Evolutionary conservation across 2,329 filamentous ascomycete species (phyloP).

Genomic region (Zymoseptoria ardabiliae): DNA sequence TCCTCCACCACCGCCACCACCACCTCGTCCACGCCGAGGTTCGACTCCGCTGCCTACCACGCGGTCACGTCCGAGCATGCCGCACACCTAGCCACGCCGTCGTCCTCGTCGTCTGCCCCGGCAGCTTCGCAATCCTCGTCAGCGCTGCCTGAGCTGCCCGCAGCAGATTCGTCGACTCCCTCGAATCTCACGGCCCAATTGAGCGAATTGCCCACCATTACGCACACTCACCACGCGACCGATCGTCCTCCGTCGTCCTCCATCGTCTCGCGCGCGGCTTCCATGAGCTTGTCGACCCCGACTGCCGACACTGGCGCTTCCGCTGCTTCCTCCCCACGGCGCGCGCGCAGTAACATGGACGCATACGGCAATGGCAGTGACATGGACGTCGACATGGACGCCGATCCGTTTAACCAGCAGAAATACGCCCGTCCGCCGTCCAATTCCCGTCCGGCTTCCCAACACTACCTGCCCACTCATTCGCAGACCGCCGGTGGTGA

Average conservation of each 20-base stretch:
- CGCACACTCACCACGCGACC: background rate
- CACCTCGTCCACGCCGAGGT: background rate
- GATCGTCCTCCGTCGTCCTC: slow-evolving; percentile 5
- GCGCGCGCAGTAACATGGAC: slow-evolving; percentile 8
- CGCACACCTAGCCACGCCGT: background rate
- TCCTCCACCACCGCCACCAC: background rate
- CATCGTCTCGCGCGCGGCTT: slow-evolving; percentile 16
- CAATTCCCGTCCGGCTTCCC: slow-evolving; percentile 56
- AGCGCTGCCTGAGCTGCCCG: background rate
- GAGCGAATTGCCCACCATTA: background rate
- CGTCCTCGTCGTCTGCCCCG: background rate
- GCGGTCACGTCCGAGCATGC: background rate
- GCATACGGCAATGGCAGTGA: slow-evolving; percentile 33
- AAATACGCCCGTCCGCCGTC: slow-evolving; percentile 76
- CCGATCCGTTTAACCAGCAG: slow-evolving; percentile 78
- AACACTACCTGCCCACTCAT: slow-evolving; percentile 47
- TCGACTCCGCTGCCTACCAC: background rate
- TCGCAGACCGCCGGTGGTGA: slow-evolving; percentile 53
- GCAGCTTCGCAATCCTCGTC: background rate
- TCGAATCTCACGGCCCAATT: background rate
- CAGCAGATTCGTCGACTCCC: background rate
- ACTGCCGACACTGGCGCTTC: slow-evolving; percentile 1
- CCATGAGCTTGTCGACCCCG: slow-evolving; percentile 16
- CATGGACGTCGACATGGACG: slow-evolving; percentile 62
- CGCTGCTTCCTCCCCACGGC: background rate